Evolutionary conservation across 108 stramenopile genomes (phyloP).

Genomic region (Cyclostephanos tholiformis): DNA sequence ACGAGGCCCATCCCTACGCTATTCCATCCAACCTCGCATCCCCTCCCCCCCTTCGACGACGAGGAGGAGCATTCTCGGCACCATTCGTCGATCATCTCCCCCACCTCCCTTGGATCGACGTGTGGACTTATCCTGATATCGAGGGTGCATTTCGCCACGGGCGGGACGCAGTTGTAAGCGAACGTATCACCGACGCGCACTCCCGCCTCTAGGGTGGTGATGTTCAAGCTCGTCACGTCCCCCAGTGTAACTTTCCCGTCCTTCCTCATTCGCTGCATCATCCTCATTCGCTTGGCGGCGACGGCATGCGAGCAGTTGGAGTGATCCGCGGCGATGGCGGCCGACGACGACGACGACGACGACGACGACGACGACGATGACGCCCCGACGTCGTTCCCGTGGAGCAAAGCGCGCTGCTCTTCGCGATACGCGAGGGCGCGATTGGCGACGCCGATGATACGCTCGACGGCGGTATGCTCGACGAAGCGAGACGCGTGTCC

Average conservation of each 20-base stretch:
- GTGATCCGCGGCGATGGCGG: conserved; percentile 31
- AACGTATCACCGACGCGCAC: conserved; percentile 76
- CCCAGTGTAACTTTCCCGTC: conserved; percentile 81
- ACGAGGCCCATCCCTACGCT: conserved; percentile 41
- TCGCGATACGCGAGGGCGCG: conserved; percentile 87
- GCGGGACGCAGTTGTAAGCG: conserved; percentile 92
- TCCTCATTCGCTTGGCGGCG: conserved; percentile 51
- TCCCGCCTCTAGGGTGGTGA: conserved; percentile 93
- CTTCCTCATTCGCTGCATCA: conserved; percentile 41
- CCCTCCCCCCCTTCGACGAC: conserved; percentile 16
- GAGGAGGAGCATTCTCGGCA: conserved; percentile 75
- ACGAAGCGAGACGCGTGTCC: conserved; percentile 97
- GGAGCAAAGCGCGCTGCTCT: conserved; percentile 82
- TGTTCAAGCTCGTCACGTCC: conserved; percentile 95
- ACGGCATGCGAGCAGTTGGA: conserved; percentile 81
- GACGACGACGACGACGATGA: too few species aligned
- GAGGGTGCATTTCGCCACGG: conserved; percentile 81
- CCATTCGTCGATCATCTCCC: conserved; percentile 87
- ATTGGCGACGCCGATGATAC: conserved; percentile 82
- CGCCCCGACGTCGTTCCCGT: conserved; percentile 26
- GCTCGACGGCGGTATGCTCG: conserved; percentile 92
- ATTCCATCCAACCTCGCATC: conserved; percentile 79
- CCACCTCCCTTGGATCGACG: conserved; percentile 80
- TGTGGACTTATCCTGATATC: conserved; percentile 95
- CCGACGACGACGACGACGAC: too few species aligned